These are phyloP conservation scores for Saccharomyces cerevisiae DNA, from an alignment of 805 yeast genomes.

Conservation along the genomic window DNA sequence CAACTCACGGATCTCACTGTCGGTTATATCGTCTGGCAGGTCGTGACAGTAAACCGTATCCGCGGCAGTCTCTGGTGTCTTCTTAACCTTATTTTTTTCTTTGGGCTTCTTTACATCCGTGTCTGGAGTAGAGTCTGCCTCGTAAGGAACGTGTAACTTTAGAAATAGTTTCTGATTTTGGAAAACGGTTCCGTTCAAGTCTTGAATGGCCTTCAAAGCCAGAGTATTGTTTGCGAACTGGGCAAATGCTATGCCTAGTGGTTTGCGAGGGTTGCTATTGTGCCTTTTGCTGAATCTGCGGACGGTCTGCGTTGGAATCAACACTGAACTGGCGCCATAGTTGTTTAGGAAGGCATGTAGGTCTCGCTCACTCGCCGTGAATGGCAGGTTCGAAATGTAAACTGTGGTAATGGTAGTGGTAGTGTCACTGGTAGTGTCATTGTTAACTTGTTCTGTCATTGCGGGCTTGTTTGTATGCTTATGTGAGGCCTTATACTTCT, in stretches of 20 bases:
- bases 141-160: conserved; percentile 38
- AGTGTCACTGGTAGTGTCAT: background rate
- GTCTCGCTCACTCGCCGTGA: conserved; percentile 45
- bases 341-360: conserved; percentile 38
- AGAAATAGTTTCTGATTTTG: conserved; percentile 35
- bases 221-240: conserved; percentile 61
- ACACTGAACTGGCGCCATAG: conserved; percentile 36
- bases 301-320: conserved; percentile 49
- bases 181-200: conserved; percentile 54
- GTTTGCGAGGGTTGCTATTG: conserved; percentile 26
- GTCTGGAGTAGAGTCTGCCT: conserved; percentile 21
- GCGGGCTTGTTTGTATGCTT: background rate
- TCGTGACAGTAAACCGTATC: conserved; percentile 41
- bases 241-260: conserved; percentile 71
- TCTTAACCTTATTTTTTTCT: background rate
- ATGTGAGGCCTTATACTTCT: background rate
- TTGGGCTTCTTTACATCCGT: background rate
- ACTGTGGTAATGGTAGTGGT: conserved; percentile 30
- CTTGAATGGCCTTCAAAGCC: conserved; percentile 56
- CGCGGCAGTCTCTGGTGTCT: conserved; percentile 25
- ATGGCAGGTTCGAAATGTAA: conserved; percentile 48
- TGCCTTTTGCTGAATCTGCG: conserved; percentile 36
- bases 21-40: conserved; percentile 35
- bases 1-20: conserved; percentile 37
- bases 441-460: background rate